Evolutionary conservation across 2,329 filamentous ascomycete genomes (phyloP).

Genomic region (Tolypocladium tundrense): DNA sequence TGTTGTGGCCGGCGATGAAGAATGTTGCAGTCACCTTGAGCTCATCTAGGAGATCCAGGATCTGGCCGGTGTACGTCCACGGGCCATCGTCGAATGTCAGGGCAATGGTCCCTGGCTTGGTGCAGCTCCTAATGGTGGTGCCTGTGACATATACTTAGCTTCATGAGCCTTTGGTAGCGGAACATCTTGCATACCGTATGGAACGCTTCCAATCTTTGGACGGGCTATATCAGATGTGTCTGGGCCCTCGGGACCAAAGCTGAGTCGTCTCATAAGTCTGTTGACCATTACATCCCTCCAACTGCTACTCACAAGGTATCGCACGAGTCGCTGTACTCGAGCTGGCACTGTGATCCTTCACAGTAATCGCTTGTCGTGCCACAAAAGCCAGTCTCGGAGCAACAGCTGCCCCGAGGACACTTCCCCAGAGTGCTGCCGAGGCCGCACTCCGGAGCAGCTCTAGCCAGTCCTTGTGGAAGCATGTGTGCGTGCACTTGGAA

Average conservation of each 20-base stretch:
- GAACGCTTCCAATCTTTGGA: conserved; percentile 20
- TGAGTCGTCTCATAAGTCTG: conserved; percentile 6
- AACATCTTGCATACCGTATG: conserved; percentile 18
- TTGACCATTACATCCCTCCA: not conserved
- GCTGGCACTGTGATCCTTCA: conserved; percentile 25
- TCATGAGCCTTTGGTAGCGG: accelerated
- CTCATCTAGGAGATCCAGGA: conserved; percentile 27
- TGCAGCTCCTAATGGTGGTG: conserved; percentile 24
- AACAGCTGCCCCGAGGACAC: conserved; percentile 22
- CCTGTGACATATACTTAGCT: conserved; percentile 10
- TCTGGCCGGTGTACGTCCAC: conserved; percentile 26
- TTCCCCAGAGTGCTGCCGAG: not conserved
- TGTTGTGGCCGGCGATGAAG: conserved; percentile 32
- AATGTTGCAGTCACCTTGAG: conserved; percentile 26
- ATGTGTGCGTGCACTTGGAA: not conserved
- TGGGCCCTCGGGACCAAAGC: conserved; percentile 19
- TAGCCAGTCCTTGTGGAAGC: not conserved
- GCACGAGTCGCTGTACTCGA: conserved; percentile 28
- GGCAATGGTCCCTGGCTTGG: conserved; percentile 24
- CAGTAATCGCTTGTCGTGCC: conserved; percentile 24
- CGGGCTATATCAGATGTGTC: conserved; percentile 21
- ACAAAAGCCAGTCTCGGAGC: conserved; percentile 26
- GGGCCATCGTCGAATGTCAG: conserved; percentile 40
- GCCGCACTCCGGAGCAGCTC: not conserved
- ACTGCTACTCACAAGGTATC: conserved; percentile 27